Base-by-base conservation (phyloP, 805 yeast genomes). In the Candida koratica region DNA sequence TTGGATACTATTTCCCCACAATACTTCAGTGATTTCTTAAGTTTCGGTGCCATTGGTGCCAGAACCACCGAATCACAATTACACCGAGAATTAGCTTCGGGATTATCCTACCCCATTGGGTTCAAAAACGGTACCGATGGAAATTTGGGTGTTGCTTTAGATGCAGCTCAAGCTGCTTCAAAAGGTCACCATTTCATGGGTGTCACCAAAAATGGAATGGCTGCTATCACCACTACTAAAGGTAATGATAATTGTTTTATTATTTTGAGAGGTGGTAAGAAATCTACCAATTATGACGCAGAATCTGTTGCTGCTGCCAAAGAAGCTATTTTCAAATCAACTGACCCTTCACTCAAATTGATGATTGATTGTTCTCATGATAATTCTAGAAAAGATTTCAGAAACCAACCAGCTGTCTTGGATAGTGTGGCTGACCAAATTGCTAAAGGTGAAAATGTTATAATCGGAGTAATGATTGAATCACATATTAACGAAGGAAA, bases 291-390 rank as follows among this genome's bases (percentile, higher is more conserved):
- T 63, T 90, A 63, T 57, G 97, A 89, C 58, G 80, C 81, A 28
- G 77, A 71, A 46, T 76, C 82, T 12, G 89, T 90, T 19, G 63
- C 68, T 34, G 73, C 71, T 32, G 84, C 94, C 18, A 75, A 81
- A 57, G 73, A 61, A 18, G 76, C 77, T 47, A 65, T 87, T 39
- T 57, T 57, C 12, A 71, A 73, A 35, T 69, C 77, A 17, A 71
- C 70, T 49, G 72, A 75, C 34, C 75, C 82, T 40, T 58, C 58
- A 13, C 62, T 68, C 32, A 74, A 90, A 54, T 81, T 89, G 52
- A 93, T 90, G 97, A 79, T 90, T 45, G 98, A 90, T 64, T 93
- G 97, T 62, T 88, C 97, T 26, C 98, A 90, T 58, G 98, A 97
- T 45, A 90, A 90, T 71, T 86, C 96, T 24, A 79, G 73, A 56